A percentile compares a stretch with the other conserved stretches of the same genome.
Conservation (phyloP, 169 alveolate genomes). For the Plasmodium cynomolgi region DNA sequence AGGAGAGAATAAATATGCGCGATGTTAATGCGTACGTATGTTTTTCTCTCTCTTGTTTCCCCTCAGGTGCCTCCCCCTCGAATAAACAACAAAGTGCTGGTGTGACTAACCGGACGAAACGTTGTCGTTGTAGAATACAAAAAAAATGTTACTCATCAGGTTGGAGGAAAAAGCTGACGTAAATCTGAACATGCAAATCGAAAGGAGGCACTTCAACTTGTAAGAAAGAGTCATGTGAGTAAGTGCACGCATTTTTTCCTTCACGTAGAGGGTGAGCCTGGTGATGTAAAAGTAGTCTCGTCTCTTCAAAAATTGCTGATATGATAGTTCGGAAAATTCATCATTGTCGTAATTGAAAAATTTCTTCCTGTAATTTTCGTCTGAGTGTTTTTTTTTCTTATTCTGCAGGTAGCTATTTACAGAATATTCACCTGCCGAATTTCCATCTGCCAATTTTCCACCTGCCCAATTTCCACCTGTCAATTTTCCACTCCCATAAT, state of each 20-base stretch:
- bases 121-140: conserved; percentile 72
- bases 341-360: conserved; percentile 14
- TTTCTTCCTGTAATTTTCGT: background rate
- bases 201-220: conserved; percentile 48
- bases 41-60: background rate
- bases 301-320: conserved; percentile 47
- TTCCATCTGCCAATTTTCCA: background rate
- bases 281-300: conserved; percentile 25
- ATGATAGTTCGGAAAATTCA: conserved; percentile 33
- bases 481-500: background rate
- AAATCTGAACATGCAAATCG: conserved; percentile 68
- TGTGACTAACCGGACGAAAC: conserved; percentile 45
- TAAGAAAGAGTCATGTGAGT: background rate
- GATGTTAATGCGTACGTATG: background rate
- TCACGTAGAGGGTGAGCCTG: background rate
- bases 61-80: background rate
- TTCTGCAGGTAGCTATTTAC: conserved; percentile 7
- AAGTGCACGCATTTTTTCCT: background rate
- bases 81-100: background rate
- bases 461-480: background rate
- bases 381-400: background rate
- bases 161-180: conserved; percentile 69
- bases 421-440: background rate
- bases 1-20: background rate
- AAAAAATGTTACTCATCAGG: conserved; percentile 72